Base-by-base conservation (phyloP, 768 basidiomycete species). In the Mycena rebaudengoi region DNA sequence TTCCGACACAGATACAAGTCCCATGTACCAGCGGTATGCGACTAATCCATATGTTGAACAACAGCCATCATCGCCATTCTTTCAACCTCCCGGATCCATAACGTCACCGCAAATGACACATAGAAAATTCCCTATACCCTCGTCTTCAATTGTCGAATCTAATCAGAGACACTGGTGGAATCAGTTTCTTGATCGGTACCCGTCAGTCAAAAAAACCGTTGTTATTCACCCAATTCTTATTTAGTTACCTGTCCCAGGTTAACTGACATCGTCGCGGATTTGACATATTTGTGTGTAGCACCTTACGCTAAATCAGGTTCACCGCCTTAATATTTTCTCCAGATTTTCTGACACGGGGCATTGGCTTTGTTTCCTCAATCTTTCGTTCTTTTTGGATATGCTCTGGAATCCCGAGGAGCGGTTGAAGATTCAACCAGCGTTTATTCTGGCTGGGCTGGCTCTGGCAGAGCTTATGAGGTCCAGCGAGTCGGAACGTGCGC, bases 381-480 rank as follows among this genome's bases (percentile, higher is more conserved):
- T 87, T 18, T 77, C 80, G 13, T 80, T 81, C 39, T 84, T 93
- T 68, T 73, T 86, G 62, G 79, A 80, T 51, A 82, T 79, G 57
- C 74, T 94, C 46, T 80, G 76, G 66, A 78, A 84, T 66, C 80
- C 85, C 2, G 81, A 81, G n/a, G 78, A 83, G 28, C 85, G 89
- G 13, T 71, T 80, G 21, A 75, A 75, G 14, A 86, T 92, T 63
- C 91, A 92, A 65, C 91, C 92, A 7, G 82, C 91, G 0, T 85
- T 94, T 60, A 82, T 94, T 45, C 82, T 88, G 29, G 83, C 91
- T 2, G 83, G 82, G 7, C 79, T 94, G 30, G 92, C 92, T 1
- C 81, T 94, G 78, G 85, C 90, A 0, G 87, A 81, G 32, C 80
- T 94, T 13, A 88, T 92, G 83, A 84, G 85, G 65, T 92, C 91